Evolutionary conservation across 192 early-diverging fungal genomes (phyloP).

Genomic region (Endogone sp.): DNA sequence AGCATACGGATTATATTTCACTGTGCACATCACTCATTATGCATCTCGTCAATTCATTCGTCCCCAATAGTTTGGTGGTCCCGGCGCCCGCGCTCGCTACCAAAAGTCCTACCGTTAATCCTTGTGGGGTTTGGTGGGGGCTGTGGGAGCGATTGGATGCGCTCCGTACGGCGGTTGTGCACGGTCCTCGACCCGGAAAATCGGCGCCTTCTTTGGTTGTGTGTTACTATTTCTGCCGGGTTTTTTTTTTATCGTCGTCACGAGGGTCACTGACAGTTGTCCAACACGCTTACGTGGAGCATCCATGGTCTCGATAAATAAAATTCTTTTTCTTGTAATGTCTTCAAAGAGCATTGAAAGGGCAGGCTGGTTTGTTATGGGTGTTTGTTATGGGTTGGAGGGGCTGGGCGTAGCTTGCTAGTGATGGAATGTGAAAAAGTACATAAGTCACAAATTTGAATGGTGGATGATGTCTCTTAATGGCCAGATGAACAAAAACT

Average conservation of each 20-base stretch:
- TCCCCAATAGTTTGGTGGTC: conserved; percentile 79
- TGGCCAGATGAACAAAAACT: no score
- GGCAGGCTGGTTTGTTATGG: no score
- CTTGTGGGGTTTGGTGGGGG: not conserved
- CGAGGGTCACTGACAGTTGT: not conserved
- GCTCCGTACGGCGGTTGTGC: not conserved
- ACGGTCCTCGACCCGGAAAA: not conserved
- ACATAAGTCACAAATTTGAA: no score
- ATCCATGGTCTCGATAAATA: not conserved
- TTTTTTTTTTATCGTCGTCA: not conserved
- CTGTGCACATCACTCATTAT: no score
- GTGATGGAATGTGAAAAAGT: no score
- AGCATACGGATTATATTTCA: no score
- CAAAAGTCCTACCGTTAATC: conserved; percentile 89
- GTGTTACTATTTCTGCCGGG: no score
- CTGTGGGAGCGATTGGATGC: not conserved
- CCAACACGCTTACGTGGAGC: not conserved
- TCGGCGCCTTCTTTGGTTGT: not conserved
- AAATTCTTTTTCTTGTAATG: not conserved
- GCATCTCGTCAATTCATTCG: not conserved
- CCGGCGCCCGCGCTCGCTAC: conserved; percentile 96
- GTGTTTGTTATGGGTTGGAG: no score
- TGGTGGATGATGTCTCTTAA: no score
- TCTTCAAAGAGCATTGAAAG: not conserved
- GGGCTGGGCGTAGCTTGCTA: no score